Base-by-base conservation (phyloP, 1,284 basidiomycete genomes). In the Leccinum griseonigrum region DNA sequence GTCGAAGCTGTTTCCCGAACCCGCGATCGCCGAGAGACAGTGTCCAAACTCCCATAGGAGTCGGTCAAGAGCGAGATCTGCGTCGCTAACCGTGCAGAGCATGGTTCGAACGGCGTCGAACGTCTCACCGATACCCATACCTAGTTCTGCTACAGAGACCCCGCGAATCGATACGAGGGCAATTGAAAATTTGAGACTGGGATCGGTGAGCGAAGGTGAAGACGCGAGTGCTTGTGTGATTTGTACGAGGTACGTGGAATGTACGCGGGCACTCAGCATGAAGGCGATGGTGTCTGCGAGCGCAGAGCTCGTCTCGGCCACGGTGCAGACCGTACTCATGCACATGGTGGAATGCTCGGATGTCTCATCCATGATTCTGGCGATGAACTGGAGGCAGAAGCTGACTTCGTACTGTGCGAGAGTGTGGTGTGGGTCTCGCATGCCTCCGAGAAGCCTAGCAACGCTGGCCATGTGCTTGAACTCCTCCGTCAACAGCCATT, bases 401-500 rank as follows among this genome's bases (percentile, higher is more conserved):
- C 69, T 68, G 34, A 68, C 62, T 60, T 74, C 66, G n/a, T 71
- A 79, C 52, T 74, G 73, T 7, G 66, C 65, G 59, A 76, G 63
- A 36, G 61, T 68, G 29, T 74, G 69, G 16, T 79, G 71, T 3
- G 72, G 71, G 3, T 71, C 66, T 28, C 70, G 65, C 13, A 69
- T 66, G 32, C 69, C 69, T 26, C 73, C 71, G 46, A 86, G 67
- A n/a, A 68, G 64, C 53, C 76, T 70, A 9, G 84, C 69, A 4
- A 75, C 67, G n/a, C 69, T 68, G 14, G 83, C 69, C 32, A 75
- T 73, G 28, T 74, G 69, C 67, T 83, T 84, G 59, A 88, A 66
- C 64, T 90, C 88, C 64, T 87, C 83, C 26, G 76, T 68, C 8
- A 92, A 67, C 28, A 92, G 66, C 87, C 88, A 92, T 63, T 90